phyloP scores from a whole-genome alignment of 352 stramenopile species.

The Phytophthora citrophthora region DNA sequence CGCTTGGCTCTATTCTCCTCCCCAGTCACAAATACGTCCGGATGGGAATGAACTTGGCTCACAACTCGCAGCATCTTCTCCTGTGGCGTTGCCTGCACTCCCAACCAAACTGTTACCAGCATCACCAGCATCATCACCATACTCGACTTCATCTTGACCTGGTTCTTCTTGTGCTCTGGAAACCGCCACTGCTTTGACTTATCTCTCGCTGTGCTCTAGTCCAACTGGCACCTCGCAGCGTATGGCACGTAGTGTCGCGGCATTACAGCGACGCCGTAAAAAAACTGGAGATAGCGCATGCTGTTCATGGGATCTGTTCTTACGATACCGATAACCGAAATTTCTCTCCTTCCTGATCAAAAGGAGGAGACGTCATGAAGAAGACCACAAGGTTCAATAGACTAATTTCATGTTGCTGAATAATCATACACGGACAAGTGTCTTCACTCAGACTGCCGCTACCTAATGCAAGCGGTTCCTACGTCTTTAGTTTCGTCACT shows the following conservation, averaged over 20 bases:
- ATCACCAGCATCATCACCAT: slow-evolving; percentile 7
- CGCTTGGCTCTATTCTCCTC: slow-evolving; percentile 38
- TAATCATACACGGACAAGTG: slow-evolving; percentile 38
- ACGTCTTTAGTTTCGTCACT: slow-evolving; percentile 18
- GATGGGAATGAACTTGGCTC: slow-evolving; percentile 38
- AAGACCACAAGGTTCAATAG: slow-evolving; percentile 21
- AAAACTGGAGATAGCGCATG: slow-evolving; percentile 19
- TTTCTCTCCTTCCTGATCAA: slow-evolving; percentile 1
- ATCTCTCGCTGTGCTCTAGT: slow-evolving; percentile 2
- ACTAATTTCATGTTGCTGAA: slow-evolving; percentile 36
- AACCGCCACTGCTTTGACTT: background rate
- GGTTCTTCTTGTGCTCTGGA: slow-evolving; percentile 9
- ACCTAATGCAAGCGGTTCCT: slow-evolving; percentile 24
- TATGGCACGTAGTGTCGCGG: slow-evolving; percentile 28
- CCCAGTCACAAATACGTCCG: slow-evolving; percentile 29
- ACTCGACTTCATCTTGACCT: slow-evolving; percentile 25
- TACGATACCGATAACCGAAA: slow-evolving; percentile 6
- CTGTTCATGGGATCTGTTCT: slow-evolving; percentile 29
- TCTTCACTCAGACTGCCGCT: slow-evolving; percentile 15
- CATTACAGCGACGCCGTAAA: slow-evolving; percentile 9
- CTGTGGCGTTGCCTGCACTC: background rate
- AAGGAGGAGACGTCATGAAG: background rate
- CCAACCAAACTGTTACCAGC: slow-evolving; percentile 9
- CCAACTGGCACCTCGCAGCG: slow-evolving; percentile 25
- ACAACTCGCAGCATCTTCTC: slow-evolving; percentile 36